phyloP scores from a whole-genome alignment of 306 rosid genomes.

The Malus orientalis region DNA sequence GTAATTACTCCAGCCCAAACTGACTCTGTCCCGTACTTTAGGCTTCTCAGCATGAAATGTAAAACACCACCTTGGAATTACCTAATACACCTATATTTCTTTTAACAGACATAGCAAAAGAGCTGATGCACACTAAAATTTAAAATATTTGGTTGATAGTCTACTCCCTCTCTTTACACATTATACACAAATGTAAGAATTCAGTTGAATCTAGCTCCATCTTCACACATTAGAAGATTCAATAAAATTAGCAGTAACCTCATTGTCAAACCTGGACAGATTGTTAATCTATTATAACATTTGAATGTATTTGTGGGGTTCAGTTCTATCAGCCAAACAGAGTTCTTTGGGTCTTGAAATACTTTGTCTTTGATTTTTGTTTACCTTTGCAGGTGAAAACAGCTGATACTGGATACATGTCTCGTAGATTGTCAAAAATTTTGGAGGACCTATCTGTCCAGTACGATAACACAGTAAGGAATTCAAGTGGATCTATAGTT shows the following conservation, averaged over 20 bases:
- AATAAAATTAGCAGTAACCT: too few species aligned
- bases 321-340: neutral
- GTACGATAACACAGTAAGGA: constrained; percentile 80
- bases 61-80: neutral
- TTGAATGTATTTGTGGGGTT: neutral
- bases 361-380: constrained; percentile 1
- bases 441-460: constrained; percentile 78
- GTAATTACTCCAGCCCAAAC: neutral
- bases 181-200: neutral
- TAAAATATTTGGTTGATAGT: neutral
- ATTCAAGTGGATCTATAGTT: constrained; percentile 63
- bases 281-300: neutral
- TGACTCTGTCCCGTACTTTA: neutral
- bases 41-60: neutral
- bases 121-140: neutral
- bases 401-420: constrained; percentile 97
- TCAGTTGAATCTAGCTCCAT: neutral
- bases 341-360: constrained; percentile 3
- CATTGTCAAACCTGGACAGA: too few species aligned
- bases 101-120: neutral
- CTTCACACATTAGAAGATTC: neutral
- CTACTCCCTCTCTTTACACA: neutral
- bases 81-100: neutral
- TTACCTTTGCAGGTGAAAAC: constrained; percentile 76
- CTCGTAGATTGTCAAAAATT: constrained; percentile 83